A percentile compares a stretch with the other conserved stretches of the same genome.
These are phyloP conservation scores for Zasmidium cellare DNA, from an alignment of 2,329 filamentous ascomycete genomes.

Conservation along the genomic window DNA sequence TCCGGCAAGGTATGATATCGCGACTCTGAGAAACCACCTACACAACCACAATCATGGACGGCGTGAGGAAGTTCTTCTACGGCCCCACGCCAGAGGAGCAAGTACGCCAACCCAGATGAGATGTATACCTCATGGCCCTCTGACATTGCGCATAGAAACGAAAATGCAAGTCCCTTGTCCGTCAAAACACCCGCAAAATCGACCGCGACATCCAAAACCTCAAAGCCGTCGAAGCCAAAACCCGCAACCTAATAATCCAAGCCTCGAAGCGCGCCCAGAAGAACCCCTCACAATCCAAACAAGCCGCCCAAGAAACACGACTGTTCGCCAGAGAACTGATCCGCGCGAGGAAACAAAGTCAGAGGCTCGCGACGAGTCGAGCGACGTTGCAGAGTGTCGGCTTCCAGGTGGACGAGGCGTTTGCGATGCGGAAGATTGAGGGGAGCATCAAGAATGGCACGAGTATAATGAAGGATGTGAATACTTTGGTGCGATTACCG, in stretches of 20 bases:
- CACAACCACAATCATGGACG: constrained; percentile 66
- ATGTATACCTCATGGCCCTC: background rate
- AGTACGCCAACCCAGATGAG: constrained; percentile 53
- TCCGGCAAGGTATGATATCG: background rate
- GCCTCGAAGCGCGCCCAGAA: constrained; percentile 79
- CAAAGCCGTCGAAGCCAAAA: constrained; percentile 78
- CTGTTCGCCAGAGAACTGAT: constrained; percentile 87
- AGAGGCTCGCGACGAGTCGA: constrained; percentile 78
- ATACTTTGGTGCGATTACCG: constrained; percentile 77
- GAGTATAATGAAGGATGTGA: constrained; percentile 96
- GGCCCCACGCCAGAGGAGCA: constrained; percentile 92
- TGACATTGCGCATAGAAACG: constrained; percentile 64
- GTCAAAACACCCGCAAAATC: constrained; percentile 86
- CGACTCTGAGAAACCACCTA: background rate
- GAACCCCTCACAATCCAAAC: constrained; percentile 74
- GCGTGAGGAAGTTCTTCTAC: constrained; percentile 80
- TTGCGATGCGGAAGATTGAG: constrained; percentile 93
- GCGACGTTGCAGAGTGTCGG: constrained; percentile 90
- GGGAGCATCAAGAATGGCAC: constrained; percentile 83
- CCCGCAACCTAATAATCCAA: constrained; percentile 78
- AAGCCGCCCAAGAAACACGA: constrained; percentile 79
- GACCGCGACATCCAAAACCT: constrained; percentile 86
- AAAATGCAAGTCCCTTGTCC: constrained; percentile 91
- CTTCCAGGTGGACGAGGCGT: constrained; percentile 97
- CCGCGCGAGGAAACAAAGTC: constrained; percentile 72